phyloP scores from a whole-genome alignment of 1,284 basidiomycete genomes.

The Ustilago xerochloae region DNA sequence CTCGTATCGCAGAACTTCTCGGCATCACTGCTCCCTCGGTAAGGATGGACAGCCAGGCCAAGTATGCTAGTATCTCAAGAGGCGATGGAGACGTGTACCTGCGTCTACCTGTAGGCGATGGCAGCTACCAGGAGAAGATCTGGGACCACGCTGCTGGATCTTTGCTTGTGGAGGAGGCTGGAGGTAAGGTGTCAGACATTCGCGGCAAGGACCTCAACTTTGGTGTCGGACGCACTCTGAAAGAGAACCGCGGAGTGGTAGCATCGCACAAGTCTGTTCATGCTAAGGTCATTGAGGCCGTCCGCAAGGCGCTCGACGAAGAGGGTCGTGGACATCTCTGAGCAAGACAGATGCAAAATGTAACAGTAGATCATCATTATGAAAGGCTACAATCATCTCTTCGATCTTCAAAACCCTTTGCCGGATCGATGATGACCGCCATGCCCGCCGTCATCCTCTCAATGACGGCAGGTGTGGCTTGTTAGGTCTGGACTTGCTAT shows the following conservation, averaged over 20 bases:
- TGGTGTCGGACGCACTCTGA: constrained; percentile 84
- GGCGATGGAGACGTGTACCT: constrained; percentile 91
- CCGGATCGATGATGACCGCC: too few species aligned
- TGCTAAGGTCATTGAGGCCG: constrained; percentile 77
- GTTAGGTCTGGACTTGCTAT: too few species aligned
- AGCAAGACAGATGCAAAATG: not conserved
- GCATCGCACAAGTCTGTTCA: constrained; percentile 79
- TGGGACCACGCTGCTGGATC: constrained; percentile 95
- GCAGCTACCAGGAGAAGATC: constrained; percentile 87
- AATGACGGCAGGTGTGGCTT: too few species aligned
- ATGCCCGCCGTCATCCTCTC: too few species aligned
- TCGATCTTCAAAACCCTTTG: too few species aligned
- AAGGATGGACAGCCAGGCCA: constrained; percentile 98
- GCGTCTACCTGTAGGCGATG: constrained; percentile 83
- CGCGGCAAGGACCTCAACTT: constrained; percentile 84
- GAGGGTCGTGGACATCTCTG: constrained; percentile 67
- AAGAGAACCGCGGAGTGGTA: constrained; percentile 87
- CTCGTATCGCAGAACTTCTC: constrained; percentile 78
- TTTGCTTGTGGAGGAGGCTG: constrained; percentile 87
- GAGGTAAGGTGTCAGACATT: constrained; percentile 86
- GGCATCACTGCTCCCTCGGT: constrained; percentile 77
- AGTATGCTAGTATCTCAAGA: constrained; percentile 87
- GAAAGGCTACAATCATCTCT: too few species aligned
- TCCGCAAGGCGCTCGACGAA: constrained; percentile 76
- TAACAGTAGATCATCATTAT: too few species aligned